These are phyloP conservation scores for Omphalotus guepiniiformis DNA, from an alignment of 768 basidiomycete genomes.

Conservation along the genomic window DNA sequence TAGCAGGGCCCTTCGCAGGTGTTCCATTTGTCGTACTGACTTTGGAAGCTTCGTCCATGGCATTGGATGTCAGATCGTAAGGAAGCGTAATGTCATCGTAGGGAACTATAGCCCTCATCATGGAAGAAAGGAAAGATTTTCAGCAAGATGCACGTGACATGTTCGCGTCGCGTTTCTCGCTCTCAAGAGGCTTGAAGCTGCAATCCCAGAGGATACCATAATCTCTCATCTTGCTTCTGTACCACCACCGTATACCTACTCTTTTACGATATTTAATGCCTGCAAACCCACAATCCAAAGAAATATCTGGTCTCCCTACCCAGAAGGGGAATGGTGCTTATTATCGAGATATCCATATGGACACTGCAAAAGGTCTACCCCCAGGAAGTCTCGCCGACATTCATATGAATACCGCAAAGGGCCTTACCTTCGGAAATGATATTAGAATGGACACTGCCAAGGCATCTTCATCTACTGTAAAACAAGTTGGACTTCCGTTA, in stretches of 20 bases:
- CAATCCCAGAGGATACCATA: background rate
- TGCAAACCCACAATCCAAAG: background rate
- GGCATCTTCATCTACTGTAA: slow-evolving; percentile 46
- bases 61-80: slow-evolving; percentile 19
- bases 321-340: slow-evolving; percentile 1
- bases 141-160: too few species aligned
- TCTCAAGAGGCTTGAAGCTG: background rate
- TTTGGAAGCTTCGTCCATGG: slow-evolving; percentile 14
- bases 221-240: background rate
- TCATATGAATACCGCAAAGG: slow-evolving; percentile 64
- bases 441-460: slow-evolving; percentile 68
- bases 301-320: slow-evolving; percentile 5
- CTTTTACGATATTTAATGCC: too few species aligned
- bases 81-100: slow-evolving; percentile 62
- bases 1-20: slow-evolving; percentile 24
- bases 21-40: slow-evolving; percentile 12
- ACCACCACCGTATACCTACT: too few species aligned
- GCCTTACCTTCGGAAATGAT: slow-evolving; percentile 45
- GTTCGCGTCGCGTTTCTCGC: background rate
- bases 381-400: slow-evolving; percentile 36
- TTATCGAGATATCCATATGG: slow-evolving; percentile 63
- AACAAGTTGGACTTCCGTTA: slow-evolving; percentile 53
- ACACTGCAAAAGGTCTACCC: slow-evolving; percentile 64
- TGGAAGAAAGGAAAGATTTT: slow-evolving; percentile 17
- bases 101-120: slow-evolving; percentile 46